Conservation (phyloP, 1,284 basidiomycete genomes). For the Ceratobasidium sp. region DNA sequence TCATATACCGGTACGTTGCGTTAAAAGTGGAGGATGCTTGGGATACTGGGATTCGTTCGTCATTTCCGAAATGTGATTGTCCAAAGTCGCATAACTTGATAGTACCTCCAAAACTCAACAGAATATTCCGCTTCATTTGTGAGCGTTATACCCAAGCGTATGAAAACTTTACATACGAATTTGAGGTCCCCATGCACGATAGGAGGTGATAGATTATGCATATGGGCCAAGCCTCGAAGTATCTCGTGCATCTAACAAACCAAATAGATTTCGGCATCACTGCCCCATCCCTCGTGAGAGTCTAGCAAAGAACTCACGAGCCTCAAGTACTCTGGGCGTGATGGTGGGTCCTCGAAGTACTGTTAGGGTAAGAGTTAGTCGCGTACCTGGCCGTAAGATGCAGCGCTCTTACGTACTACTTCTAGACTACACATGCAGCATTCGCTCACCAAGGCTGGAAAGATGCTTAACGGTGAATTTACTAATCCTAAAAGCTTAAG, state of each 20-base stretch:
- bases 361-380: too few relatives aligned
- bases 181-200: conserved; percentile 27
- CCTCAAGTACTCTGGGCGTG: conserved; percentile 17
- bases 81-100: conserved; percentile 28
- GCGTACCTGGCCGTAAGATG: too few relatives aligned
- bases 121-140: conserved; percentile 6
- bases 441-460: conserved; percentile 7
- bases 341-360: conserved; percentile 16
- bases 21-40: conserved; percentile 8
- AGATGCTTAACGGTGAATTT: neutral
- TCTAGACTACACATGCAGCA: conserved; percentile 9
- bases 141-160: too few relatives aligned
- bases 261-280: too few relatives aligned
- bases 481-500: conserved; percentile 9
- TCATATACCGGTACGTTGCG: conserved; percentile 22
- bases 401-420: neutral
- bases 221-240: conserved; percentile 8
- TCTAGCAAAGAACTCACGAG: neutral
- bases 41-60: neutral
- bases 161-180: neutral
- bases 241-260: conserved; percentile 31
- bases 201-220: conserved; percentile 16
- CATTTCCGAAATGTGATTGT: neutral
- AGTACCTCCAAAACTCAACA: neutral
- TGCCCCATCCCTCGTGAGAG: too few relatives aligned